These are phyloP conservation scores for Penicillium sp. DNA, from an alignment of 2,329 filamentous ascomycete genomes.

Conservation along the genomic window DNA sequence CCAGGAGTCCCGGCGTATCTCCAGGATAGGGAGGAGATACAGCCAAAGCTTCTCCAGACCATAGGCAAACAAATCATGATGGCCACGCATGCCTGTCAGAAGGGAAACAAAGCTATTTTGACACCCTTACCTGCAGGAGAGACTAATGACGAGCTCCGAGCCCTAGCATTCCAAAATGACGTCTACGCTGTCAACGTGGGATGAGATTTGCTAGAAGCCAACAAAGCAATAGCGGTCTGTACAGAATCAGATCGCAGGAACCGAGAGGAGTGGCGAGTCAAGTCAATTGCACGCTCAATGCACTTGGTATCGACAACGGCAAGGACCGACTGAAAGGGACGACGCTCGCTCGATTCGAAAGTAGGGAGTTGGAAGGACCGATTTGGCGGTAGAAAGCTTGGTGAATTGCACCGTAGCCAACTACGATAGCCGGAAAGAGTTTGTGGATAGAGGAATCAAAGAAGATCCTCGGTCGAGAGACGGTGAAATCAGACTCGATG, in stretches of 20 bases:
- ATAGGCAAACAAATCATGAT: neutral
- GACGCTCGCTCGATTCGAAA: slow-evolving; percentile 20
- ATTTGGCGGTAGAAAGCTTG: slow-evolving; percentile 10
- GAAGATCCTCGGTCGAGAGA: slow-evolving; percentile 9
- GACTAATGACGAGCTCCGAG: slow-evolving; percentile 20
- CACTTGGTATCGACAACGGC: neutral
- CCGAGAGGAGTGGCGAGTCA: slow-evolving; percentile 9
- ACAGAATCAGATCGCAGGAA: slow-evolving; percentile 6
- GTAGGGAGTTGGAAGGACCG: slow-evolving; percentile 23
- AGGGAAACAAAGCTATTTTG: neutral
- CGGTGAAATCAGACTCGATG: slow-evolving; percentile 8
- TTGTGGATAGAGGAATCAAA: slow-evolving; percentile 3
- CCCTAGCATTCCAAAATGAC: slow-evolving; percentile 29
- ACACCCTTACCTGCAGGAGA: slow-evolving; percentile 25
- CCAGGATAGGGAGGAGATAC: neutral
- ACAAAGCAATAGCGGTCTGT: slow-evolving; percentile 12
- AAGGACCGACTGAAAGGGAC: slow-evolving; percentile 15
- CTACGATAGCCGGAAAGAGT: slow-evolving; percentile 4
- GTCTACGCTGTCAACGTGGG: slow-evolving; percentile 24
- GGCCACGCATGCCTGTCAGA: neutral
- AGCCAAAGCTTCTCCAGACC: neutral
- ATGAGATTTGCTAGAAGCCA: slow-evolving; percentile 22
- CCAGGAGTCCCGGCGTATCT: neutral
- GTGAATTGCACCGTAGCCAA: neutral
- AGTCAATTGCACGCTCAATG: slow-evolving; percentile 7